These are phyloP conservation scores for Euphorbia celastroides DNA, from an alignment of 441 rosid genomes.

Conservation along the genomic window DNA sequence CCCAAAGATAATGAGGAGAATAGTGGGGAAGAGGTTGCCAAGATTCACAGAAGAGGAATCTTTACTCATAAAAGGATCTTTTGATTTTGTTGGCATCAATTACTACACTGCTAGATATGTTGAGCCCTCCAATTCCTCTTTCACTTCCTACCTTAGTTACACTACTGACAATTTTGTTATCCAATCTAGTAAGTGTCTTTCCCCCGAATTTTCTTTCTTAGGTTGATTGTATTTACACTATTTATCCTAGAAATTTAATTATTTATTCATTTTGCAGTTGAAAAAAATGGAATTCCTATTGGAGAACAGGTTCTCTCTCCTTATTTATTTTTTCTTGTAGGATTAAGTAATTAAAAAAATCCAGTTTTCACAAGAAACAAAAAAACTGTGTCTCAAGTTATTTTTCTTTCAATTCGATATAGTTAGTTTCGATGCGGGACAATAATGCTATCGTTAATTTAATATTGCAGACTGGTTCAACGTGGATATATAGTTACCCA, in stretches of 20 bases:
- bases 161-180: slow-evolving; percentile 25
- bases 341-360: too few species aligned
- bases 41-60: slow-evolving; percentile 29
- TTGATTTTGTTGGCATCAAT: slow-evolving; percentile 40
- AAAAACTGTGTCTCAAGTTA: too few species aligned
- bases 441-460: background rate
- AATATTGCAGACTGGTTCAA: slow-evolving; percentile 24
- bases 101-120: slow-evolving; percentile 36
- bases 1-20: slow-evolving; percentile 28
- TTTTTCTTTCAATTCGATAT: too few species aligned
- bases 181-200: slow-evolving; percentile 19
- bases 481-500: slow-evolving; percentile 37
- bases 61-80: slow-evolving; percentile 27
- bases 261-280: slow-evolving; percentile 18
- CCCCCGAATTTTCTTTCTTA: background rate
- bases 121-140: background rate
- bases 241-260: too few species aligned
- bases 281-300: slow-evolving; percentile 30
- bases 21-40: slow-evolving; percentile 33
- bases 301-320: slow-evolving; percentile 15
- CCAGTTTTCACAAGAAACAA: too few species aligned
- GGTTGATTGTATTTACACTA: too few species aligned
- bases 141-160: slow-evolving; percentile 23
- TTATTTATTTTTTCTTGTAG: too few species aligned
- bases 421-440: too few species aligned